Percentiles rank a stretch among this genome's conserved stretches.
phyloP scores from a whole-genome alignment of 2,329 filamentous ascomycete species.

The Alternaria incomplexa region DNA sequence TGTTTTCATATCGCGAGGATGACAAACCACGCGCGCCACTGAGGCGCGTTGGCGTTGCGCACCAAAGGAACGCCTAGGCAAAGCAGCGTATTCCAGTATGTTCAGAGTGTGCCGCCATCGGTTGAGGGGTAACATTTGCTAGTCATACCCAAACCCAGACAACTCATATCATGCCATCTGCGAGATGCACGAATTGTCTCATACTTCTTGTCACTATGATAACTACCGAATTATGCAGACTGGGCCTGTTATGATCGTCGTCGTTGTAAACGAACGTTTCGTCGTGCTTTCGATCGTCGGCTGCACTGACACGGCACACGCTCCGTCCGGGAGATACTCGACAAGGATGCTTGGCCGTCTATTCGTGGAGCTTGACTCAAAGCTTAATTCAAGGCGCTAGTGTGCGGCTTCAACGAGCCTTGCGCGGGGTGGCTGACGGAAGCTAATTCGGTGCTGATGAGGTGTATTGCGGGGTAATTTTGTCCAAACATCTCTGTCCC shows the following conservation, averaged over 20 bases:
- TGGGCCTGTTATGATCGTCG: conserved; percentile 11
- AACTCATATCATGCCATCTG: not conserved
- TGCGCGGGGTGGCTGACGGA: conserved; percentile 30
- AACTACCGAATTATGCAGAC: conserved; percentile 4
- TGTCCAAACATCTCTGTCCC: not conserved
- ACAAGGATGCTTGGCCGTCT: conserved; percentile 36
- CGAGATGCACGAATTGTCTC: not conserved
- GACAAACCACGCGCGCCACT: not conserved
- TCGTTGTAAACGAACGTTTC: conserved; percentile 6
- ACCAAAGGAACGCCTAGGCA: not conserved
- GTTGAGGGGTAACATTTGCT: not conserved
- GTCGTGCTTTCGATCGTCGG: conserved; percentile 10
- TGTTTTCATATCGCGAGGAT: not conserved
- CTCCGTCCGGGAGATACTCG: conserved; percentile 22
- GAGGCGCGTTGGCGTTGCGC: not conserved
- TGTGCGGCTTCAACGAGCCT: conserved; percentile 16
- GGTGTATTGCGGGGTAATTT: conserved; percentile 30
- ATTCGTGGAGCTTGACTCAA: conserved; percentile 29
- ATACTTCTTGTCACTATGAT: not conserved
- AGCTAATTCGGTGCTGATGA: conserved; percentile 22
- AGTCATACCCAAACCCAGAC: not conserved
- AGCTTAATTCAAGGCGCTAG: conserved; percentile 33
- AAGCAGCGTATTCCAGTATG: not conserved
- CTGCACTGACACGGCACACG: conserved; percentile 13
- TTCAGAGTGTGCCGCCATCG: not conserved